These are phyloP conservation scores for Blastosporella zonata DNA, from an alignment of 1,284 basidiomycete genomes.

Conservation along the genomic window DNA sequence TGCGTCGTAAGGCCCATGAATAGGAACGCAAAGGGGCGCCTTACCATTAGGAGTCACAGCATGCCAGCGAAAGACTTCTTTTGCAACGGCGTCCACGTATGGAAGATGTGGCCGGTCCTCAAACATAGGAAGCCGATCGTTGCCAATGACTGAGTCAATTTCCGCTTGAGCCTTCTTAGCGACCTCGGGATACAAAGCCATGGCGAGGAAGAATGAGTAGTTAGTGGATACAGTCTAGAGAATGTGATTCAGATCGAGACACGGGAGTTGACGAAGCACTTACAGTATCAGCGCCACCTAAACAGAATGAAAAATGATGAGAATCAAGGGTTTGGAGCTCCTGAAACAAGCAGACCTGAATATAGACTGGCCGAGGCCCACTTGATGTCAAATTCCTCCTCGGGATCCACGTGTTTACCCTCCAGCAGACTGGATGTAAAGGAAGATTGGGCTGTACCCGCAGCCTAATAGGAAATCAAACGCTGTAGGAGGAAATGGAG, in stretches of 20 bases:
- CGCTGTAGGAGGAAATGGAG: constrained; percentile 7
- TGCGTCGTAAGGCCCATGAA: not conserved
- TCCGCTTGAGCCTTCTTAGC: constrained; percentile 56
- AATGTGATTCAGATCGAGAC: not conserved
- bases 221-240: constrained; percentile 48
- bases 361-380: constrained; percentile 62
- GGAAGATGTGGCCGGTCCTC: constrained; percentile 56
- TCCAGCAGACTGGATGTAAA: constrained; percentile 52
- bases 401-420: constrained; percentile 38
- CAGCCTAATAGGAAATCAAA: constrained; percentile 35
- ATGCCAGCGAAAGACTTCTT: constrained; percentile 66
- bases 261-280: constrained; percentile 16
- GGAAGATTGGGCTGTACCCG: constrained; percentile 48
- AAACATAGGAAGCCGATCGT: constrained; percentile 58
- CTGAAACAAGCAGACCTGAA: constrained; percentile 38
- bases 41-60: constrained; percentile 48
- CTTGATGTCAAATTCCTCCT: constrained; percentile 54
- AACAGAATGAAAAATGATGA: constrained; percentile 7
- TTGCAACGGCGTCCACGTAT: constrained; percentile 56
- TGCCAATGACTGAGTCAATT: constrained; percentile 60
- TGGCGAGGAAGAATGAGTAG: constrained; percentile 51
- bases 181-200: constrained; percentile 49
- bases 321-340: not conserved
- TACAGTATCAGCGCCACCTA: constrained; percentile 52
- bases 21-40: constrained; percentile 10